Base-by-base conservation (phyloP, 1,284 basidiomycete species). In the Gomphus bonarii region DNA sequence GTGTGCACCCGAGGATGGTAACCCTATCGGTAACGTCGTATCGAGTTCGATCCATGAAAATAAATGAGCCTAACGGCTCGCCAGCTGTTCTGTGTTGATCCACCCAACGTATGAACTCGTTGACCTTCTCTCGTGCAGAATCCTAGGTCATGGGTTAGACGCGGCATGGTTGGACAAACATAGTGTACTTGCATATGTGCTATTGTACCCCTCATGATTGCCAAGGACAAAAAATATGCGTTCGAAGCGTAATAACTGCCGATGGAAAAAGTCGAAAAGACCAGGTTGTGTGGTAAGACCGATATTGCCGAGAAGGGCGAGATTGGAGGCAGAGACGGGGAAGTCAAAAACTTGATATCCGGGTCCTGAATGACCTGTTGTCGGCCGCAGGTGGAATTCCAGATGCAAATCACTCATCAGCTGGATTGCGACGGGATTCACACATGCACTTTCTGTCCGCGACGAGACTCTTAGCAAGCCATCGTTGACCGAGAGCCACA, bases 1-100 rank as follows among this genome's bases (percentile, higher is more conserved):
- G 69, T 2, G 73, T 74, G 64, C 71, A 75, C 1, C 72, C 72
- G 12, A 74, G 68, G 46, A 74, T 62, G 9, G 72, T 71, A 8
- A 71, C 49, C 0, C 61, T 66, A 9, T 64, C 61, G 4, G 67
- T 66, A 18, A 73, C 43, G 56, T 74, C 70, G 61, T 69, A 64
- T 16, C 72, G 68, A 25, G 66, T 69, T 48, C 69, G 67, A 57
- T 73, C 61, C 10, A 75, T 66, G 42, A 68, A 64, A 28, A 73
- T 58, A 61, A 73, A 71, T 16, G 62, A 61, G 6, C 71, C 70
- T 11, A 62, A 48, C 22, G 54, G 42, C 22, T 46, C 38, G 38
- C 42, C 52, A 18, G 30, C 31, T 18, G 14, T 28, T 3, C 56
- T 22, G 14, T 18, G 25, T 6, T 55, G 48, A n/a, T 49, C 22